Evolutionary conservation across 169 alveolate genomes (phyloP).

Genomic region (Blepharisma undulans): DNA sequence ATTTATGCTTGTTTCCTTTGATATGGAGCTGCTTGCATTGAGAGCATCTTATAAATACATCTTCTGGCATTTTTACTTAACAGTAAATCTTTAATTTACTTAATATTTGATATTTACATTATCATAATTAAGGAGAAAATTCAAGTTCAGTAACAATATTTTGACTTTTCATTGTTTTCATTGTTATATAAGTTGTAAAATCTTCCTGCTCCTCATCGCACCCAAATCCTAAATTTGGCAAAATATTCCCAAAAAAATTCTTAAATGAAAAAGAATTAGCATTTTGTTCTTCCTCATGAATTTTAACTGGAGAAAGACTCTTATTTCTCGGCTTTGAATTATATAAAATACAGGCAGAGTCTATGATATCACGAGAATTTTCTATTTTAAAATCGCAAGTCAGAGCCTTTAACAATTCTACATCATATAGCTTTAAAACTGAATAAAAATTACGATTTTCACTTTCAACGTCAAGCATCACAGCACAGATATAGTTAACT

Average conservation of each 20-base stretch:
- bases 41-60: background rate
- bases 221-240: background rate
- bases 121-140: background rate
- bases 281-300: background rate
- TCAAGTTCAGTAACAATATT: background rate
- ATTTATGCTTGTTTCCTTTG: background rate
- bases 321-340: background rate
- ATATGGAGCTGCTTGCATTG: background rate
- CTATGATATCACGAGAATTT: background rate
- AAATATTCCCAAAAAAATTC: background rate
- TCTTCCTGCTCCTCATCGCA: background rate
- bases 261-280: background rate
- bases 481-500: background rate
- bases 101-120: background rate
- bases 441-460: constrained; percentile 3
- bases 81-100: background rate
- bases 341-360: background rate
- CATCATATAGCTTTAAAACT: background rate
- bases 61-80: background rate
- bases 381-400: background rate
- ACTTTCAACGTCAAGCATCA: background rate
- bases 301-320: background rate
- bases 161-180: background rate
- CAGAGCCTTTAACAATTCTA: background rate
- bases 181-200: background rate